Evolutionary conservation across 805 yeast genomes (phyloP).

Genomic region (Saturnispora halmiae): DNA sequence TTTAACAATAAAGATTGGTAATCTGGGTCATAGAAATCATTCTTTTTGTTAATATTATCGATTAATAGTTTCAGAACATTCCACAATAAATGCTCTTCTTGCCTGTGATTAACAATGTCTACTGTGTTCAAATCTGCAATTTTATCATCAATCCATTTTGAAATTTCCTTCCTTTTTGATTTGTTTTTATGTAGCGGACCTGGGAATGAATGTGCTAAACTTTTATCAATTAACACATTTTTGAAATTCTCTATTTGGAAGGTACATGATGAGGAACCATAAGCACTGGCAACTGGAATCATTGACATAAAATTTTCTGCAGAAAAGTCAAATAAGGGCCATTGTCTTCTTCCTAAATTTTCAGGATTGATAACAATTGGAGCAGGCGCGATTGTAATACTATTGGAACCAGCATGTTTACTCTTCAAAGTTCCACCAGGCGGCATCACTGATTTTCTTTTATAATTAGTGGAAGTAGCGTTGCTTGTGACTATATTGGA

Average conservation of each 20-base stretch:
- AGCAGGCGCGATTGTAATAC: slow-evolving; percentile 24
- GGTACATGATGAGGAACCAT: slow-evolving; percentile 24
- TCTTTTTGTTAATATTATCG: slow-evolving; percentile 18
- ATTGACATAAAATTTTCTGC: slow-evolving; percentile 37
- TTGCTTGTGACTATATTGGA: slow-evolving; percentile 11
- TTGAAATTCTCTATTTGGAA: slow-evolving; percentile 33
- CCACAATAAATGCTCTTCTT: slow-evolving; percentile 25
- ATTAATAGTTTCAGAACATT: slow-evolving; percentile 22
- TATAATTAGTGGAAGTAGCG: slow-evolving; percentile 10
- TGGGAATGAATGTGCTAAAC: slow-evolving; percentile 48
- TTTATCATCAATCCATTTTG: slow-evolving; percentile 51
- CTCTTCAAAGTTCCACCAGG: slow-evolving; percentile 8
- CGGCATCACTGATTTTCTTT: slow-evolving; percentile 11
- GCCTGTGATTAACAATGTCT: slow-evolving; percentile 15
- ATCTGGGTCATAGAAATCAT: slow-evolving; percentile 22
- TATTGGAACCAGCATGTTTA: slow-evolving; percentile 7
- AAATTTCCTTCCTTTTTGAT: slow-evolving; percentile 56
- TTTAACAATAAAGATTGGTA: slow-evolving; percentile 29
- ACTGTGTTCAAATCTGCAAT: slow-evolving; percentile 13
- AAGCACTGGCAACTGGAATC: slow-evolving; percentile 35
- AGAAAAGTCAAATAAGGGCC: slow-evolving; percentile 69
- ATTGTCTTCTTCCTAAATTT: slow-evolving; percentile 50
- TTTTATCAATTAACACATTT: slow-evolving; percentile 32
- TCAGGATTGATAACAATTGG: slow-evolving; percentile 42
- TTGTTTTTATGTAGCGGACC: slow-evolving; percentile 57